phyloP scores from a whole-genome alignment of 352 stramenopile genomes.

The Phytopythium vexans region DNA sequence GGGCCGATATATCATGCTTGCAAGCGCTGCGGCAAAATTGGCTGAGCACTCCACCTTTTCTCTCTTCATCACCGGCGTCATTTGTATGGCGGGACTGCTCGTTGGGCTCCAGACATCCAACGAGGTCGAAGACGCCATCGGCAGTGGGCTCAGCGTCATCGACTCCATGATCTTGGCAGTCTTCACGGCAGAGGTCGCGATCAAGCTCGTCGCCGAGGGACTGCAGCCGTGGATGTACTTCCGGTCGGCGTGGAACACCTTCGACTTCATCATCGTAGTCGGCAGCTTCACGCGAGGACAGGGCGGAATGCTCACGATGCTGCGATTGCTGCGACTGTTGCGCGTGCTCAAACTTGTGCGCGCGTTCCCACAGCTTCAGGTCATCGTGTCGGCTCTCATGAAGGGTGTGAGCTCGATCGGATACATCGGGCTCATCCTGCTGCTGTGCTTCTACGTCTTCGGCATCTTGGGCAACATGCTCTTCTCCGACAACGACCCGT shows the following conservation, averaged over 20 bases:
- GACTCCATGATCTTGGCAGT: slow-evolving; percentile 70
- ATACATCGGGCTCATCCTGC: slow-evolving; percentile 88
- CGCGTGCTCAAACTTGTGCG: slow-evolving; percentile 87
- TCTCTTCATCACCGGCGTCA: slow-evolving; percentile 75
- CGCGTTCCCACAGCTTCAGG: slow-evolving; percentile 80
- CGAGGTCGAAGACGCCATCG: slow-evolving; percentile 45
- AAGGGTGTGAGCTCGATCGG: slow-evolving; percentile 84
- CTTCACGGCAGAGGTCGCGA: slow-evolving; percentile 71
- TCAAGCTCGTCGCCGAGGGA: slow-evolving; percentile 78
- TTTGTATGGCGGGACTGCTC: slow-evolving; percentile 69
- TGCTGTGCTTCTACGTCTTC: slow-evolving; percentile 91
- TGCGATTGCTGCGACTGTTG: slow-evolving; percentile 77
- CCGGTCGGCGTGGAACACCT: slow-evolving; percentile 69
- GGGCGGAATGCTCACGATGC: slow-evolving; percentile 78
- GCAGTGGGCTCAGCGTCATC: slow-evolving; percentile 35
- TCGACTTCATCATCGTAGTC: slow-evolving; percentile 85
- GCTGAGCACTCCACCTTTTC: slow-evolving; percentile 57
- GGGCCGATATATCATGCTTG: slow-evolving; percentile 47
- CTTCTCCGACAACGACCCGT: slow-evolving; percentile 85
- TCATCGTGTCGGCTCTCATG: slow-evolving; percentile 90
- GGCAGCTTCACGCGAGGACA: slow-evolving; percentile 62
- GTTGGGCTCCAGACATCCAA: slow-evolving; percentile 78
- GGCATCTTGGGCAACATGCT: slow-evolving; percentile 90
- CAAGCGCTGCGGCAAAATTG: slow-evolving; percentile 37
- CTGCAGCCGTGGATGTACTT: slow-evolving; percentile 82